A percentile compares a stretch with the other conserved stretches of the same genome.
Evolutionary conservation across 768 basidiomycete genomes (phyloP).

Genomic region (Lyophyllum decastes): DNA sequence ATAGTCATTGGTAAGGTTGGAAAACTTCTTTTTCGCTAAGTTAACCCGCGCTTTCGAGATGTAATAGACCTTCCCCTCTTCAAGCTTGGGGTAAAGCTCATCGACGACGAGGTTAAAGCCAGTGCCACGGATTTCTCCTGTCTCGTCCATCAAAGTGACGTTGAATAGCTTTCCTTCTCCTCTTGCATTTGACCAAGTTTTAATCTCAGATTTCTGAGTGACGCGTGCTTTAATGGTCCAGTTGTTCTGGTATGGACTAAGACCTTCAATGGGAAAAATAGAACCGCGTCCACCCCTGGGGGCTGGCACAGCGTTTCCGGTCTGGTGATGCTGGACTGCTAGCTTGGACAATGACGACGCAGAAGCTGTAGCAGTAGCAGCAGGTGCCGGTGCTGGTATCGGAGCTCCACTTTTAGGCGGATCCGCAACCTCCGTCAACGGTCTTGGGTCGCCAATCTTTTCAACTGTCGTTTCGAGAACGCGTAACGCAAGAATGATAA

Average conservation of each 20-base stretch:
- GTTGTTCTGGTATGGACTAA: constrained; percentile 96
- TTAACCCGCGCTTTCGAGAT: constrained; percentile 90
- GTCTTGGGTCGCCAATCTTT: constrained; percentile 72
- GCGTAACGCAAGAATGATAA: constrained; percentile 75
- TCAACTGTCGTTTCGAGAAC: constrained; percentile 52
- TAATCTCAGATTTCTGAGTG: constrained; percentile 85
- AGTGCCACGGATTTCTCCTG: constrained; percentile 89
- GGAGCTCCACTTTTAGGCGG: constrained; percentile 21
- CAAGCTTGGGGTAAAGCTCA: constrained; percentile 77
- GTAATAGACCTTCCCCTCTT: constrained; percentile 92
- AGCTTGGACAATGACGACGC: constrained; percentile 19
- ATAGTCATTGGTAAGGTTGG: constrained; percentile 87
- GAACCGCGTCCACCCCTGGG: constrained; percentile 31
- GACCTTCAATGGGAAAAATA: constrained; percentile 84
- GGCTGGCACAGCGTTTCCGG: constrained; percentile 5
- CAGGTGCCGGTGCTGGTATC: constrained; percentile 23
- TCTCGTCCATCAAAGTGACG: constrained; percentile 92
- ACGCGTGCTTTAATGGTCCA: constrained; percentile 98
- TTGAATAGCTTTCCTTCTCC: constrained; percentile 97
- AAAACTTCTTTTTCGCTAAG: constrained; percentile 97
- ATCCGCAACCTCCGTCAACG: constrained; percentile 25
- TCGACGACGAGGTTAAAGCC: constrained; percentile 88
- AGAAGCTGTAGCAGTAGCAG: constrained; percentile 26
- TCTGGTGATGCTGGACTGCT: constrained; percentile 17
- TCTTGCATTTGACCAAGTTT: constrained; percentile 82